These are phyloP conservation scores for Aspergillus ruber DNA, from an alignment of 2,329 filamentous ascomycete species.

Conservation along the genomic window DNA sequence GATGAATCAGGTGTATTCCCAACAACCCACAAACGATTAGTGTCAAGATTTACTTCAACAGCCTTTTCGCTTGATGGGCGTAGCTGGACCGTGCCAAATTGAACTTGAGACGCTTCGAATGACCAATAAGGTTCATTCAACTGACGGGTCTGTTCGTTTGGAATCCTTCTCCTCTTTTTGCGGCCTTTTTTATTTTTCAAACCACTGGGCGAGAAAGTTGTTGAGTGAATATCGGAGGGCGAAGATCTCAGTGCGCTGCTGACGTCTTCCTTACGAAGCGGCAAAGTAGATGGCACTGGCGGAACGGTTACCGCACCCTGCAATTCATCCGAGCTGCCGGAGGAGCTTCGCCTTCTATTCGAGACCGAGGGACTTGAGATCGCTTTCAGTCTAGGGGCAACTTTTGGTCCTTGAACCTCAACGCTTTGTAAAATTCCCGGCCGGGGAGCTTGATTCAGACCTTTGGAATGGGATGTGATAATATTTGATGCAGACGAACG, in stretches of 20 bases:
- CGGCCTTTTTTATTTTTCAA: constrained; percentile 6
- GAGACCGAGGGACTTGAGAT: background rate
- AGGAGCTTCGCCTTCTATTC: constrained; percentile 3
- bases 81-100: constrained; percentile 13
- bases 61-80: constrained; percentile 2
- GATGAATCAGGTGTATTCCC: too few species aligned
- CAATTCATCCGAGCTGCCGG: constrained; percentile 32
- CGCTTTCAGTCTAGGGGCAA: background rate
- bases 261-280: constrained; percentile 4
- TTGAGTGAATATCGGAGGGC: constrained; percentile 27
- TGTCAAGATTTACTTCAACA: constrained; percentile 11
- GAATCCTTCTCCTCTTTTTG: constrained; percentile 4
- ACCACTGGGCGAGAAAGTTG: constrained; percentile 18
- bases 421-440: constrained; percentile 10
- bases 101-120: constrained; percentile 17
- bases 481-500: constrained; percentile 7
- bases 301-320: constrained; percentile 31
- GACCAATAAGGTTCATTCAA: background rate
- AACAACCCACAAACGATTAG: too few species aligned
- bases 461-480: background rate
- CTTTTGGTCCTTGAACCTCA: constrained; percentile 7
- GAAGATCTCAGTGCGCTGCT: constrained; percentile 13
- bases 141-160: background rate
- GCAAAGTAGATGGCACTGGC: constrained; percentile 10
- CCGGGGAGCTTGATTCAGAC: constrained; percentile 1